phyloP scores from a whole-genome alignment of 78 protist species.

The Dictyostelium firmibasis region DNA sequence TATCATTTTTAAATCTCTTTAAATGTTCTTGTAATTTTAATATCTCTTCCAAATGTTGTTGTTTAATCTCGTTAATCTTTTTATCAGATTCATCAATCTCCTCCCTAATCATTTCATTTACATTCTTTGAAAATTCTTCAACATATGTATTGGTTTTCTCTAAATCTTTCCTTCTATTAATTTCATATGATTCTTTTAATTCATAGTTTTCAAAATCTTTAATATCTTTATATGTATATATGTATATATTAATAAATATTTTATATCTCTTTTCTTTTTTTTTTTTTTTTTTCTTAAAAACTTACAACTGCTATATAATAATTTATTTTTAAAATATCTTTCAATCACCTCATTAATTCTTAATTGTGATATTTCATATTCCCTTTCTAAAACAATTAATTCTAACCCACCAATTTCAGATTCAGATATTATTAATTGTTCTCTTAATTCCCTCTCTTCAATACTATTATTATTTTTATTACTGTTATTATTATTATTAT shows the following conservation, averaged over 20 bases:
- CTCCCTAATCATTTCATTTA: neutral
- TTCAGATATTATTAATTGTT: neutral
- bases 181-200: neutral
- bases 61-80: neutral
- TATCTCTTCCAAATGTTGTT: neutral
- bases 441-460: neutral
- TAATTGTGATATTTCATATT: neutral
- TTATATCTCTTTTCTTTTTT: too few species aligned
- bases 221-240: neutral
- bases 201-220: neutral
- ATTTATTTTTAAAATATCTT: neutral
- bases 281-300: too few species aligned
- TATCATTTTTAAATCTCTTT: neutral
- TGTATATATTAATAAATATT: neutral
- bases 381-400: neutral
- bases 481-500: neutral
- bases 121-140: neutral
- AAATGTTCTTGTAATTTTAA: neutral
- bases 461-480: neutral
- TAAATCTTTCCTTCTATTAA: neutral
- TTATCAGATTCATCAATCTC: neutral
- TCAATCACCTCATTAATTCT: neutral
- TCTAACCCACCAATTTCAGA: neutral
- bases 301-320: neutral
- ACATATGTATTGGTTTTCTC: neutral